phyloP scores from a whole-genome alignment of 805 yeast species.

The Saturnispora ahearnii region DNA sequence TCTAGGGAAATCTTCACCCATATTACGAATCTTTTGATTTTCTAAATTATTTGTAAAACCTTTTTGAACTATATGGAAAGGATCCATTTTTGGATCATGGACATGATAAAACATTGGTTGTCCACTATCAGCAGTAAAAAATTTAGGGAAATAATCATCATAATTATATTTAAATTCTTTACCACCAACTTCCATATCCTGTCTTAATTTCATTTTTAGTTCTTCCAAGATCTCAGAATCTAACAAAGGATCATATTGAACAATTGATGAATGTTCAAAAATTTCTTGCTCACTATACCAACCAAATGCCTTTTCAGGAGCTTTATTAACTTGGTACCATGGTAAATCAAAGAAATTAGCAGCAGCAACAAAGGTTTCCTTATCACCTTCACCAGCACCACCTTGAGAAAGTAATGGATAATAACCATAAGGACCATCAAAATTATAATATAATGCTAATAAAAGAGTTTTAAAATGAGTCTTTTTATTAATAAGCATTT shows the following conservation, averaged over 20 bases:
- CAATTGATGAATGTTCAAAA: constrained; percentile 29
- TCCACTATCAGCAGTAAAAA: constrained; percentile 23
- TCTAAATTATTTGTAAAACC: constrained; percentile 24
- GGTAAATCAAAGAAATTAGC: constrained; percentile 43
- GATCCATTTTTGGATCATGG: constrained; percentile 48
- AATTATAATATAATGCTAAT: constrained; percentile 55
- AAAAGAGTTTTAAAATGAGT: constrained; percentile 50
- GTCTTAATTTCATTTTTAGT: constrained; percentile 16
- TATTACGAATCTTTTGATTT: constrained; percentile 25
- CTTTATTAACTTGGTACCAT: constrained; percentile 46
- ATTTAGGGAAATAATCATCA: constrained; percentile 20
- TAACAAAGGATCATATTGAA: constrained; percentile 28
- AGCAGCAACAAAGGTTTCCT: constrained; percentile 70
- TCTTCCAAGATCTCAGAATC: constrained; percentile 24
- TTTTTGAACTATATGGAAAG: constrained; percentile 31
- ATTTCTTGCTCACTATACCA: constrained; percentile 26
- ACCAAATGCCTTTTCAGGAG: constrained; percentile 26
- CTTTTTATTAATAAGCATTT: constrained; percentile 51
- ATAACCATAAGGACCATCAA: constrained; percentile 56
- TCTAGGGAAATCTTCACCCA: constrained; percentile 28
- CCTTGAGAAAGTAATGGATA: constrained; percentile 69
- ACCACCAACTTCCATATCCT: constrained; percentile 19
- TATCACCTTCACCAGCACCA: constrained; percentile 72
- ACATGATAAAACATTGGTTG: constrained; percentile 36
- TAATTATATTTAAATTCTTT: constrained; percentile 23